Percentiles rank a stretch among this genome's conserved stretches.
These are phyloP conservation scores for Rhizopus stolonifer DNA, from an alignment of 371 early-diverging fungal species.

Conservation along the genomic window DNA sequence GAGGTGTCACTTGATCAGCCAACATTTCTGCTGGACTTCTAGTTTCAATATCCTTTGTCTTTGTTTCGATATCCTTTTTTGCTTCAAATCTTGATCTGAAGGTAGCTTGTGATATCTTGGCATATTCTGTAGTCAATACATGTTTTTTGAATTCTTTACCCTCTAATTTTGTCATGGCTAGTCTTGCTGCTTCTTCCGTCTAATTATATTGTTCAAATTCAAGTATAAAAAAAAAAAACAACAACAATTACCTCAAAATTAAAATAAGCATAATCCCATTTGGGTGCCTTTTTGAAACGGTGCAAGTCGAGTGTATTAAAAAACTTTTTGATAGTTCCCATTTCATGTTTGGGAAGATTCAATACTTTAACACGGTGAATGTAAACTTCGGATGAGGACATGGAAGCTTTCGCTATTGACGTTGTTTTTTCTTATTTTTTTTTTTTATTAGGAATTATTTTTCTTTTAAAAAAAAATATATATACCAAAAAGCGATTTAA, in stretches of 20 bases:
- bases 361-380: constrained; percentile 24
- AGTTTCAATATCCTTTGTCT: constrained; percentile 28
- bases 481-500: too few relatives aligned
- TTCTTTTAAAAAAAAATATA: background rate
- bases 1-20: constrained; percentile 74
- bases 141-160: constrained; percentile 15
- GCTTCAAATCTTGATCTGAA: constrained; percentile 8
- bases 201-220: too few relatives aligned
- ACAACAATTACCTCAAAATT: constrained; percentile 16
- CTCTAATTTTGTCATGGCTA: constrained; percentile 8
- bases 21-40: constrained; percentile 61
- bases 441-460: background rate
- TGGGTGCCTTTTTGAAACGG: constrained; percentile 23
- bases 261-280: constrained; percentile 26
- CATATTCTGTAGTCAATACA: constrained; percentile 10
- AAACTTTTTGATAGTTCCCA: constrained; percentile 12
- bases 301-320: constrained; percentile 6
- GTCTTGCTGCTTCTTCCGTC: constrained; percentile 14
- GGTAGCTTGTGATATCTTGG: constrained; percentile 6
- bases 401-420: too few relatives aligned
- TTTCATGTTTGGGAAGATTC: constrained; percentile 19
- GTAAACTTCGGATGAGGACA: background rate
- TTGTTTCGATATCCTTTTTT: background rate
- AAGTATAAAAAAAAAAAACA: too few relatives aligned
- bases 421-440: background rate